Evolutionary conservation across 176 grass and related monocot species (phyloP).

Genomic region (Phyllostachys edulis): DNA sequence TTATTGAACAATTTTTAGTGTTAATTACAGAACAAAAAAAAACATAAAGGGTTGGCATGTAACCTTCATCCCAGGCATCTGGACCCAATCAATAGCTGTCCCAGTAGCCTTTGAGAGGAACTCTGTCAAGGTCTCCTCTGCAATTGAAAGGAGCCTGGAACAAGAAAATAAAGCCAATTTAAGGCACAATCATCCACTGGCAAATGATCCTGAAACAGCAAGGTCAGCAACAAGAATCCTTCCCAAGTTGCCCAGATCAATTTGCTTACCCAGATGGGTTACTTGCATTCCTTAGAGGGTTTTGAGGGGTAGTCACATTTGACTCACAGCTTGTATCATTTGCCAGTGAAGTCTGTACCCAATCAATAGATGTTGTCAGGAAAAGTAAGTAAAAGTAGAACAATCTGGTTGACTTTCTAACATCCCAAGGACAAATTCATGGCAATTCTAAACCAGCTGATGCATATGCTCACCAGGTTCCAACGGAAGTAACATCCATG

Average conservation of each 20-base stretch:
- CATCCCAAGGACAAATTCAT: background rate
- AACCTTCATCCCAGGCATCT: slow-evolving; percentile 99
- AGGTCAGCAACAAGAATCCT: background rate
- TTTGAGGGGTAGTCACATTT: slow-evolving; percentile 85
- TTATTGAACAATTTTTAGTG: background rate
- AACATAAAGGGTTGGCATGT: background rate
- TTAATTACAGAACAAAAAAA: background rate
- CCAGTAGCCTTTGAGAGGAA: slow-evolving; percentile 99
- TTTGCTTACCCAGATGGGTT: slow-evolving; percentile 93
- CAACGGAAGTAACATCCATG: background rate
- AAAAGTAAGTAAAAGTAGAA: background rate
- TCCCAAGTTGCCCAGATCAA: background rate
- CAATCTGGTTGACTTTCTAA: background rate
- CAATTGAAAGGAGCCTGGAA: slow-evolving; percentile 82
- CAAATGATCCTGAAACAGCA: background rate
- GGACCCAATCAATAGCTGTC: slow-evolving; percentile 99
- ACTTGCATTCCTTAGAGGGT: slow-evolving; percentile 83
- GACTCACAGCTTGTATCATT: slow-evolving; percentile 95
- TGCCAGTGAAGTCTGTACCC: slow-evolving; percentile 54
- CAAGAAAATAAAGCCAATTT: background rate
- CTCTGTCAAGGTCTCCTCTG: slow-evolving; percentile 96
- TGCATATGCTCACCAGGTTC: background rate
- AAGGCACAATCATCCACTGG: background rate
- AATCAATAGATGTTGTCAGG: slow-evolving; percentile 25
- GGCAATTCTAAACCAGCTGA: background rate